Evolutionary conservation across 768 basidiomycete genomes (phyloP).

Genomic region (Amanita pallidorosea): DNA sequence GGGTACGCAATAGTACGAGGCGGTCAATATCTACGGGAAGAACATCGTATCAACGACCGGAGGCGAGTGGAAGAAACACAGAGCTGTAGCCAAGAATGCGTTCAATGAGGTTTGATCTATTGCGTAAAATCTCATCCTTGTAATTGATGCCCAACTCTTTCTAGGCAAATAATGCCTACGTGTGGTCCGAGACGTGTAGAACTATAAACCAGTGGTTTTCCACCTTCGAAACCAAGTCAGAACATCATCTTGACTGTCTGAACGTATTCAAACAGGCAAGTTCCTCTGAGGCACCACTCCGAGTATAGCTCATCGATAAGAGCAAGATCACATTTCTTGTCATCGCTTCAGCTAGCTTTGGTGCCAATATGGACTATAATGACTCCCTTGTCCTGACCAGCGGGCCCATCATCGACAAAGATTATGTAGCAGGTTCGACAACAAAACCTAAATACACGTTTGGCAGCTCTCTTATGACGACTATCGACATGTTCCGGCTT

Average conservation of each 20-base stretch:
- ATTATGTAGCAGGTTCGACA: conserved; percentile 18
- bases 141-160: background rate
- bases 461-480: conserved; percentile 19
- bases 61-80: conserved; percentile 37
- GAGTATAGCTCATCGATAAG: background rate
- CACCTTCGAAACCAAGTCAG: conserved; percentile 17
- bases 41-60: conserved; percentile 33
- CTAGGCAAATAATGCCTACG: conserved; percentile 35
- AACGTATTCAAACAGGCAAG: background rate
- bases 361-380: conserved; percentile 9
- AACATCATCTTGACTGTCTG: background rate
- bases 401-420: conserved; percentile 16
- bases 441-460: conserved; percentile 17
- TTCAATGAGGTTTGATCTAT: conserved; percentile 31
- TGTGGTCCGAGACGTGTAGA: conserved; percentile 33
- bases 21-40: conserved; percentile 33
- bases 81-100: conserved; percentile 32
- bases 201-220: conserved; percentile 31
- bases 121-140: background rate
- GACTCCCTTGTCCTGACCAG: conserved; percentile 17
- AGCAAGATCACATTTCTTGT: conserved; percentile 21
- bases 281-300: background rate
- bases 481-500: conserved; percentile 18
- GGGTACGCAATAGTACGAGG: conserved; percentile 20
- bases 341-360: conserved; percentile 31